phyloP scores from a whole-genome alignment of 116 monocot genomes.

The Thalassia testudinum region DNA sequence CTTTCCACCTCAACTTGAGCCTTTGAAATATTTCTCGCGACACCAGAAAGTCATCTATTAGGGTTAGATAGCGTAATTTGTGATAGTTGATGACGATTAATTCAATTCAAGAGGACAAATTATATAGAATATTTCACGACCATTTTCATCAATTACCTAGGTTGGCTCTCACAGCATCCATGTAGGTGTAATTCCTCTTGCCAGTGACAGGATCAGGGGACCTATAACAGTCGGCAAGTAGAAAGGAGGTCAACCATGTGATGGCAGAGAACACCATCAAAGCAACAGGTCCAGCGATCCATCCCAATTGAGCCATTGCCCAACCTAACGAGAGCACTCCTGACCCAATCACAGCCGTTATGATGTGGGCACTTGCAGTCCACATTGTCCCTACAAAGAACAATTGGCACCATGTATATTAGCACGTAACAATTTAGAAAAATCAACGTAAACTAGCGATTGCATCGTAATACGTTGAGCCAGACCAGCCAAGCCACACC shows the following conservation, averaged over 20 bases:
- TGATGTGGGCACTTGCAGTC: conserved; percentile 61
- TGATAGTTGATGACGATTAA: no score
- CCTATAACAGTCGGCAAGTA: conserved; percentile 17
- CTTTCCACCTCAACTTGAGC: no score
- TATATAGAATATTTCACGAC: no score
- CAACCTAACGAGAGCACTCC: conserved; percentile 58
- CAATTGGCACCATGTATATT: background rate
- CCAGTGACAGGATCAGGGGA: conserved; percentile 11
- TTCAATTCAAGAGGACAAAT: no score
- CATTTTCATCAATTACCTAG: no score
- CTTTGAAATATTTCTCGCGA: no score
- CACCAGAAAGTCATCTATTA: no score
- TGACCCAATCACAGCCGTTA: conserved; percentile 64
- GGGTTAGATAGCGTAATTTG: no score
- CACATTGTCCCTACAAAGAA: conserved; percentile 34
- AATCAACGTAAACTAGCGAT: no score
- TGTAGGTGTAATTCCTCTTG: conserved; percentile 19
- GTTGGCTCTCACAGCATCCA: conserved; percentile 15
- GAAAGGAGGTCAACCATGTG: conserved; percentile 43
- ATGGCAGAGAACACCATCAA: conserved; percentile 33
- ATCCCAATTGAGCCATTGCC: conserved; percentile 54
- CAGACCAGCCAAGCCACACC: no score
- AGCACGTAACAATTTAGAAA: no score
- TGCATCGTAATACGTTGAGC: no score
- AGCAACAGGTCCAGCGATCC: conserved; percentile 26